Evolutionary conservation across 2,329 filamentous ascomycete species (phyloP).

Genomic region (Ophiocordyceps camponoti-leonardi): DNA sequence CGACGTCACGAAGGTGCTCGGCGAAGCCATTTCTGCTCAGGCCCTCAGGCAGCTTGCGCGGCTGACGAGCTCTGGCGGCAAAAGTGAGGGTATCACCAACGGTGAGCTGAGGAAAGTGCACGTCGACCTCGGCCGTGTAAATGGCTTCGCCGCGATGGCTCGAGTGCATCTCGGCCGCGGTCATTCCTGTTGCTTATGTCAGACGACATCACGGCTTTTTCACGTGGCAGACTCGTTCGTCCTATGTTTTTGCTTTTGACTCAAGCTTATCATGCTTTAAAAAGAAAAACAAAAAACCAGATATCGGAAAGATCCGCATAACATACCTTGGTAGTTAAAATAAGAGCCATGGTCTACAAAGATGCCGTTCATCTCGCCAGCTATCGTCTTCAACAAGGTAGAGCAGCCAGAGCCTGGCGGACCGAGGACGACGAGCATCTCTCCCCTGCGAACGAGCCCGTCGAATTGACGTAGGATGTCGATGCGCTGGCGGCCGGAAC

Average conservation of each 20-base stretch:
- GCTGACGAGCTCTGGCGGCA: constrained; percentile 52
- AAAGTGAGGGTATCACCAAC: constrained; percentile 70
- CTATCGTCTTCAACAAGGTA: constrained; percentile 70
- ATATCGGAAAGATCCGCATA: not conserved
- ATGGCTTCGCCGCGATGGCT: constrained; percentile 72
- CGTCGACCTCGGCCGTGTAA: constrained; percentile 72
- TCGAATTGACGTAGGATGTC: constrained; percentile 54
- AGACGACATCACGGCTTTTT: not conserved
- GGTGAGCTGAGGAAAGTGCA: constrained; percentile 60
- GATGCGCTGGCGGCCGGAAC: constrained; percentile 36
- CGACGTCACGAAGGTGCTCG: constrained; percentile 49
- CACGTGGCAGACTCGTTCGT: too few species aligned
- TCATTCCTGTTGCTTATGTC: constrained; percentile 28
- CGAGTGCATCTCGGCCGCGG: constrained; percentile 57
- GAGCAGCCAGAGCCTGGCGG: constrained; percentile 63
- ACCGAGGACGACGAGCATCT: constrained; percentile 61
- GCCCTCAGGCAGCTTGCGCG: constrained; percentile 41
- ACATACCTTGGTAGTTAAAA: constrained; percentile 46
- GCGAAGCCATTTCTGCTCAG: constrained; percentile 36
- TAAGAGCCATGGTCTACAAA: constrained; percentile 51
- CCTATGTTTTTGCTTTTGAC: not conserved
- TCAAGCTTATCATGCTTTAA: too few species aligned
- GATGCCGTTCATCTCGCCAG: constrained; percentile 70
- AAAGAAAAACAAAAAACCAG: too few species aligned
- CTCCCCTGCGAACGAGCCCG: constrained; percentile 50